Base-by-base conservation (phyloP, 2,329 filamentous ascomycete genomes). In the Aspergillus sp. region DNA sequence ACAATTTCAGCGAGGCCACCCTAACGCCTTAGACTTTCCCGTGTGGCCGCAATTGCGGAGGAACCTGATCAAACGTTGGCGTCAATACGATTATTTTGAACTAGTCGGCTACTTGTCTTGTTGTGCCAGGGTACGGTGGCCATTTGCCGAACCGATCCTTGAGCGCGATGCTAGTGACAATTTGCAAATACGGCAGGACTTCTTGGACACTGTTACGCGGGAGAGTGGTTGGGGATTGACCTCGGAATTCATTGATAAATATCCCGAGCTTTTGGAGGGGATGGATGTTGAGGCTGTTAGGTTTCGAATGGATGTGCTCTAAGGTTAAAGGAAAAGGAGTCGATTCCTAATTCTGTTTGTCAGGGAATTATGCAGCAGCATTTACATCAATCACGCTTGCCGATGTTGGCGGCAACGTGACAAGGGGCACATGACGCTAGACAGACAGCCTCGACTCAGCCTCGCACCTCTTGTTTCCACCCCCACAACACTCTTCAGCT, bases 61-160 rank as follows among this genome's bases (percentile, higher is more conserved):
- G 2, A 61, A 61, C 22, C 14, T 58, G 6, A 16, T 49, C 4
- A 42, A 32, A 4, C 22, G 52, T 6, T 55, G 55, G 55, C 22
- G 9, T 6, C 52, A 29, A 2, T 55, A 55, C n/a, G 52, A 58
- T 29, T 49, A 49, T n/a, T n/a, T 49, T n/a, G 59, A 65, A 10
- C 22, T 65, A 1, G 49, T 52, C 14, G 57, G 56, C 4, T 57
- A 62, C n/a, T 14, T 56, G 18, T 14, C 45, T 9, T 57, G 59
- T n/a, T 57, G 59, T 54, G 32, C 57, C 22, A 62, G 59, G 47
- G 59, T 65, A 10, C 47, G 63, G 6, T 65, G 63, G 61, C 59
- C 63, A 9, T 64, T 57, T 50, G 56, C 52, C 3, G 22, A 60
- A 54, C 36, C 54, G 14, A 45, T 64, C 1, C 46, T 63, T 20